phyloP scores from a whole-genome alignment of 140 eudicot genomes.

The Eryngium alpinum region DNA sequence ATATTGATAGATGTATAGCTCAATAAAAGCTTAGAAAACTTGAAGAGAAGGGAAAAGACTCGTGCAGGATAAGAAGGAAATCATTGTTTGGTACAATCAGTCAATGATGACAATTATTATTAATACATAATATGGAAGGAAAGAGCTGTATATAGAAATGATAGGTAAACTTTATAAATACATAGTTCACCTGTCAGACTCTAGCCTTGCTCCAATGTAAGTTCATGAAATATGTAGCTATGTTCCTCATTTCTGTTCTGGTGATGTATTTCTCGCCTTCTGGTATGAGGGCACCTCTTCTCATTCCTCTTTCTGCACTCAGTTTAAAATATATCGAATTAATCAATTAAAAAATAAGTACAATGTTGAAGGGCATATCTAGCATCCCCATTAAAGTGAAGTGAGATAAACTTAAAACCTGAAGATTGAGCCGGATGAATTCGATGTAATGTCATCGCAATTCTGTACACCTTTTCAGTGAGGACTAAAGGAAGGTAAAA shows the following conservation, averaged over 20 bases:
- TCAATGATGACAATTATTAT: too few relatives aligned
- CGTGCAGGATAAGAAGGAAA: too few relatives aligned
- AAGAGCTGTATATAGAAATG: not conserved
- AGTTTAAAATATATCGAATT: conserved; percentile 9
- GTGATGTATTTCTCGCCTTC: conserved; percentile 26
- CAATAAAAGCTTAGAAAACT: conserved; percentile 64
- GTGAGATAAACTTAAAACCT: conserved; percentile 16
- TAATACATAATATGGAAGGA: too few relatives aligned
- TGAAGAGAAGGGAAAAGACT: conserved; percentile 20
- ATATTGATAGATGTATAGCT: conserved; percentile 54
- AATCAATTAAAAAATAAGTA: not conserved
- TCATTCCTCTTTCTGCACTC: conserved; percentile 35
- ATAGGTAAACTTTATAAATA: not conserved
- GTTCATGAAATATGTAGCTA: conserved; percentile 72
- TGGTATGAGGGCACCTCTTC: conserved; percentile 29
- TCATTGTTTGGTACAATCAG: too few relatives aligned
- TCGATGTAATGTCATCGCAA: conserved; percentile 3
- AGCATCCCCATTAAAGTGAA: not conserved
- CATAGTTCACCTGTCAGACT: conserved; percentile 53
- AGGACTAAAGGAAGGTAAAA: conserved; percentile 15
- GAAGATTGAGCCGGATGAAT: conserved; percentile 12
- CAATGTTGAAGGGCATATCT: not conserved
- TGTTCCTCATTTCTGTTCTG: conserved; percentile 50
- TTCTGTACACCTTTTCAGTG: conserved; percentile 16
- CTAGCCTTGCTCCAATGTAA: conserved; percentile 71